A percentile compares a stretch with the other conserved stretches of the same genome.
Evolutionary conservation across 768 basidiomycete genomes (phyloP).

Genomic region (Boletus edulis): DNA sequence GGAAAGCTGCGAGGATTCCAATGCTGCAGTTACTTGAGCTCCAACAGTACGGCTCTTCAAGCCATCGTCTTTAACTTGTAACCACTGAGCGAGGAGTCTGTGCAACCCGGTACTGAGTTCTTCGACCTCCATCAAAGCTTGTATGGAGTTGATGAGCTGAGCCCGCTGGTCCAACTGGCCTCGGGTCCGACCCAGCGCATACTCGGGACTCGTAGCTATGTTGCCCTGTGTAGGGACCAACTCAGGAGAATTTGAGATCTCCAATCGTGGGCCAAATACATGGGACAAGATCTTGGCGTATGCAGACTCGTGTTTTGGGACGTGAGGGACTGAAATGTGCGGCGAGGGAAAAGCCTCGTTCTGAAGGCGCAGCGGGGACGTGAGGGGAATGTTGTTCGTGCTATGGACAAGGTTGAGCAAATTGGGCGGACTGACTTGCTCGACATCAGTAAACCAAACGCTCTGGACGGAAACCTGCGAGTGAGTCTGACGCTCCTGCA

Average conservation of each 20-base stretch:
- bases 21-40: slow-evolving; percentile 49
- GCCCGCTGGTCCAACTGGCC: slow-evolving; percentile 76
- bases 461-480: slow-evolving; percentile 56
- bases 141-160: slow-evolving; percentile 61
- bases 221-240: slow-evolving; percentile 68
- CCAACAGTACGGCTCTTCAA: slow-evolving; percentile 59
- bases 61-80: slow-evolving; percentile 69
- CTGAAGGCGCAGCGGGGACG: slow-evolving; percentile 51
- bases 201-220: slow-evolving; percentile 88
- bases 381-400: slow-evolving; percentile 35
- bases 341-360: slow-evolving; percentile 26
- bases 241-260: slow-evolving; percentile 82
- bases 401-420: slow-evolving; percentile 52
- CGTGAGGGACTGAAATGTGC: slow-evolving; percentile 43
- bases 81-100: slow-evolving; percentile 75
- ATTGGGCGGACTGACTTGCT: slow-evolving; percentile 38
- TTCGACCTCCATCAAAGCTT: slow-evolving; percentile 57
- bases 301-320: slow-evolving; percentile 89
- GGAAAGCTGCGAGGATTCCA: slow-evolving; percentile 40
- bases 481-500: slow-evolving; percentile 57
- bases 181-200: slow-evolving; percentile 87
- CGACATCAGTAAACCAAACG: slow-evolving; percentile 55
- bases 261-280: slow-evolving; percentile 74
- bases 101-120: slow-evolving; percentile 57
- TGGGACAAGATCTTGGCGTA: slow-evolving; percentile 88